Conservation (phyloP, 345 rosid genomes). For the Populus pruinosa region DNA sequence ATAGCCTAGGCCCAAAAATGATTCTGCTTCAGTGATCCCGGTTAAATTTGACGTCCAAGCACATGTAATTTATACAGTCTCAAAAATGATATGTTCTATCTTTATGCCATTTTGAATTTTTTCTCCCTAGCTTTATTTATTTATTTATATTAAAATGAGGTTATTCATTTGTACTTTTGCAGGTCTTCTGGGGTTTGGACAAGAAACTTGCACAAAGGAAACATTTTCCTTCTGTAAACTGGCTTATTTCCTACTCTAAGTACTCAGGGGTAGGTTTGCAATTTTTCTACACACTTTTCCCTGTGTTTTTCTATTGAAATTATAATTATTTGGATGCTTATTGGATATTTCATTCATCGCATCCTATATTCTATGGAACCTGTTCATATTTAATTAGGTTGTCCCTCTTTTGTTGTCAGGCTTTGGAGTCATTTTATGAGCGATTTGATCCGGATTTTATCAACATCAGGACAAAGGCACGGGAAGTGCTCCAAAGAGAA, state of each 20-base stretch:
- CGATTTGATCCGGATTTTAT: conserved; percentile 96
- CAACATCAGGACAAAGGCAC: conserved; percentile 96
- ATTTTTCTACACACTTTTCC: conserved; percentile 2
- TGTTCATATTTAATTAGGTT: neutral
- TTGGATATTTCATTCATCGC: neutral
- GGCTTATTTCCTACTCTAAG: conserved; percentile 99
- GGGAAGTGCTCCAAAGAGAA: conserved; percentile 99
- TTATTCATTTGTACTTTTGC: conserved; percentile 16
- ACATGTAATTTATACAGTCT: neutral
- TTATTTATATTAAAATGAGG: neutral
- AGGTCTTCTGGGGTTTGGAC: conserved; percentile 99
- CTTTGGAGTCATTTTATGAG: conserved; percentile 94
- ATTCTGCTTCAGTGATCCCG: neutral
- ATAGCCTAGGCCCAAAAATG: neutral
- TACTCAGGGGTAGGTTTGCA: conserved; percentile 68
- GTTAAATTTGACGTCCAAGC: neutral
- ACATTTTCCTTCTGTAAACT: conserved; percentile 98
- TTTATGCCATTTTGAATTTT: neutral
- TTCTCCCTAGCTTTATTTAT: neutral
- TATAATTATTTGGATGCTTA: neutral
- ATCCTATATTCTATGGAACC: neutral
- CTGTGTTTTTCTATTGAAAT: neutral
- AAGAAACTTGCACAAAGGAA: conserved; percentile 99
- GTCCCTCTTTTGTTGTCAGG: conserved; percentile 44
- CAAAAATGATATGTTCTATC: neutral